Base-by-base conservation (phyloP, 129 eudicot species). In the Logfia minima region DNA sequence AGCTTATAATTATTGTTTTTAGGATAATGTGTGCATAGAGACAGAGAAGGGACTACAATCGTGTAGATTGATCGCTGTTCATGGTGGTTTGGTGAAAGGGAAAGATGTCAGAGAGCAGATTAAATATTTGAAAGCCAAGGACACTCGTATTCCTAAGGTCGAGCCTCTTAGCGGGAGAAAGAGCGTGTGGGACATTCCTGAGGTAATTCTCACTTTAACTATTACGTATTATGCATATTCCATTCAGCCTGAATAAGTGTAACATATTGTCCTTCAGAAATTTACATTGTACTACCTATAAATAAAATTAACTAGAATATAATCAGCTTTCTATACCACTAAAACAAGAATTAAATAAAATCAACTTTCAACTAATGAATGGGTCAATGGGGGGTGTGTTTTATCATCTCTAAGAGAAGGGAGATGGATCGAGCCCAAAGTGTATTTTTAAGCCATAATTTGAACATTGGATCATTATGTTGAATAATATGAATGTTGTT, bases 91-190 rank as follows among this genome's bases (percentile, higher is more conserved):
- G 87, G 97, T 78, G 85, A 86, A 80, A 80, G 85, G 86, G 65
- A 85, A 84, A 83, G 83, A 87, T 22, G 85, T 93, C 13, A 81
- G 67, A 37, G 90, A 85, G 62, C 98, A 90, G 84, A 86, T 90
- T 8, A 81, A 83, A 39, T 74, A 77, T 82, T 79, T 90, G 60
- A 93, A 88, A 73, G 83, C 88, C 53, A 90, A 87, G 84, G 93
- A 93, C 78, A 85, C 96, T 1, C 81, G 85, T 41, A 83, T 93
- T 32, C 86, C 97, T 34, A 88, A 87, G 80, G 88, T 89, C 26
- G 97, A 84, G 82, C 86, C 91, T 72, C 91, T 93, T 26, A 88
- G 97, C 58, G 98, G 98, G 22, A 87, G 98, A 72, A 85, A 87
- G 81, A 87, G 70, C 16, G 92, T 90, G 0, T 87, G 92, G 97